Conservation (phyloP, 805 yeast genomes). For the Yarrowia osloensis region DNA sequence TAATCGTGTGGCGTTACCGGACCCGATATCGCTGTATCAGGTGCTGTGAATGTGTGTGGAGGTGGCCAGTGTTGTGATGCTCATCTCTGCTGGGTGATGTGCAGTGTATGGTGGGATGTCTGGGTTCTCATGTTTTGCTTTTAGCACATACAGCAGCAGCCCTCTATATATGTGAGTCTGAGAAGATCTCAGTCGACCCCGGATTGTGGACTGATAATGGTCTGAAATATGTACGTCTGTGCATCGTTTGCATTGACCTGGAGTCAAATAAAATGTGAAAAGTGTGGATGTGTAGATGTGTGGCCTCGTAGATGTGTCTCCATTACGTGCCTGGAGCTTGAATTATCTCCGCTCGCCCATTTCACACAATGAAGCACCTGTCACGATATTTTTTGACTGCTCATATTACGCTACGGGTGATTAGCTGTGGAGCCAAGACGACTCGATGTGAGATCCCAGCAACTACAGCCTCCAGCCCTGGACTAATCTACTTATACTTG, state of each 20-base stretch:
- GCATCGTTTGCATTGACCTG: background rate
- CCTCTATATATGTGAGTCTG: constrained; percentile 1
- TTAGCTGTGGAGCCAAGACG: background rate
- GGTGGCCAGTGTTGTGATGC: background rate
- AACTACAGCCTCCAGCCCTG: background rate
- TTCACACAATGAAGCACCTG: background rate
- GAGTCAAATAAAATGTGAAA: background rate
- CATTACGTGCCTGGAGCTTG: background rate
- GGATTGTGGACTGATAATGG: constrained; percentile 22
- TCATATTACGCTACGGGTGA: background rate
- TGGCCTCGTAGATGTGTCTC: background rate
- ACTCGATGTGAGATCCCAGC: background rate
- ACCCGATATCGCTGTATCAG: background rate
- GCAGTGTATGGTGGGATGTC: background rate
- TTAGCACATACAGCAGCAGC: background rate
- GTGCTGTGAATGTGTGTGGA: background rate
- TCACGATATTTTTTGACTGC: background rate
- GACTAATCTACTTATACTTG: background rate
- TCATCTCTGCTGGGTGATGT: background rate
- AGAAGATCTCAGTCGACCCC: background rate
- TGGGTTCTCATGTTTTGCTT: background rate
- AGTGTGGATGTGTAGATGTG: background rate
- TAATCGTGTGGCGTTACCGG: background rate
- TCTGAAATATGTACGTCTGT: constrained; percentile 7
- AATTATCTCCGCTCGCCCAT: background rate